Percentiles rank a stretch among this genome's conserved stretches.
Evolutionary conservation across 805 yeast species (phyloP).

Genomic region (Zygoascus ofunaensis): DNA sequence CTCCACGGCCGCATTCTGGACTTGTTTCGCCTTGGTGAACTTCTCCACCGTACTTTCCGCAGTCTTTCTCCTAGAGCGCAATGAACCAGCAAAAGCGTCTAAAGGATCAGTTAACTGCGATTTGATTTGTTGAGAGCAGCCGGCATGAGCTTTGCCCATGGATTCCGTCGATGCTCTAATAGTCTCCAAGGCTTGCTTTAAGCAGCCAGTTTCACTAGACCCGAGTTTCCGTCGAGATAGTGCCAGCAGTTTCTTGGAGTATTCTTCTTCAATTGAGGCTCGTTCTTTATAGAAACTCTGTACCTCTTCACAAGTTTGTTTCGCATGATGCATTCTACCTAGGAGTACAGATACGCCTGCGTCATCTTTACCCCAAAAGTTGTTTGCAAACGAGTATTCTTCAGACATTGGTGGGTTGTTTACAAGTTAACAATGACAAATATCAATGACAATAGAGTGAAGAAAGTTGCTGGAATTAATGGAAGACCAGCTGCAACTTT

Average conservation of each 20-base stretch:
- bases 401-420: conserved; percentile 5
- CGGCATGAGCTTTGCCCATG: conserved; percentile 47
- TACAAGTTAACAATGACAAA: neutral
- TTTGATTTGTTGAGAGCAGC: conserved; percentile 41
- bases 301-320: conserved; percentile 47
- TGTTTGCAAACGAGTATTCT: conserved; percentile 24
- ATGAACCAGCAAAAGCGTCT: conserved; percentile 41
- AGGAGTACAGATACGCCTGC: conserved; percentile 49
- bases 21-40: conserved; percentile 38
- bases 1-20: conserved; percentile 28
- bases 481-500: no score
- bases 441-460: neutral
- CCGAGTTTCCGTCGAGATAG: conserved; percentile 47
- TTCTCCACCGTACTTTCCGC: conserved; percentile 50
- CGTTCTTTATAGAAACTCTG: conserved; percentile 43
- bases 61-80: conserved; percentile 46
- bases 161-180: conserved; percentile 50
- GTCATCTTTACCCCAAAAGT: conserved; percentile 49
- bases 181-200: conserved; percentile 50
- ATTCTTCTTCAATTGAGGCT: conserved; percentile 63
- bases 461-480: no score
- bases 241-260: conserved; percentile 44
- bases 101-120: conserved; percentile 46
- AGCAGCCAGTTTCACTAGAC: conserved; percentile 47
- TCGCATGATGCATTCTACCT: conserved; percentile 49